phyloP scores from a whole-genome alignment of 139 green algal genomes.

The Chlorella ohadii region DNA sequence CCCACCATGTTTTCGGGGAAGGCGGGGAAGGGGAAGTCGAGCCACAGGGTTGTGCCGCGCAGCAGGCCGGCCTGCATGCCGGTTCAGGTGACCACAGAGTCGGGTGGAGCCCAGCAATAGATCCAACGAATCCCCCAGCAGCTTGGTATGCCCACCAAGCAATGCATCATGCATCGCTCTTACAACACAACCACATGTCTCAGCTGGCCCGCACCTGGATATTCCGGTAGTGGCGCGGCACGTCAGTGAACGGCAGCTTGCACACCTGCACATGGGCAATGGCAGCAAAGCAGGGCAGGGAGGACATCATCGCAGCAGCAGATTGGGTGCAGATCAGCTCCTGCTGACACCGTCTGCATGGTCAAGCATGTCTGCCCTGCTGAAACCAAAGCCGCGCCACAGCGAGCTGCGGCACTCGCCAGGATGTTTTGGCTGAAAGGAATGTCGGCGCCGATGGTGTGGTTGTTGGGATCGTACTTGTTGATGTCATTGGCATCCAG shows the following conservation, averaged over 20 bases:
- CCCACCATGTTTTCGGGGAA: slow-evolving; percentile 68
- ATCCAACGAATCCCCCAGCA: no score
- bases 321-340: no score
- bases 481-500: not conserved
- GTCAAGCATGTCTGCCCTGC: no score
- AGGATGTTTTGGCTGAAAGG: slow-evolving; percentile 32
- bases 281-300: no score
- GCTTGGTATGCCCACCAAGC: no score
- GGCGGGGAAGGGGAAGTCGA: slow-evolving; percentile 78
- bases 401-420: not conserved
- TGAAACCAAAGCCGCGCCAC: no score
- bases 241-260: slow-evolving; percentile 25
- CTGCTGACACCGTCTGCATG: no score
- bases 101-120: not conserved
- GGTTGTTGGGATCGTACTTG: not conserved
- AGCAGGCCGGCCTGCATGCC: slow-evolving; percentile 45
- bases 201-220: not conserved
- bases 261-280: not conserved
- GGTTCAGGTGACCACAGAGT: not conserved
- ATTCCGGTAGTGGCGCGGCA: not conserved
- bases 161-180: no score
- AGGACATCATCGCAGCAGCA: no score
- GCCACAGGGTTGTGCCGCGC: slow-evolving; percentile 66
- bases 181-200: not conserved
- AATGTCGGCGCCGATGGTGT: slow-evolving; percentile 8